A percentile compares a stretch with the other conserved stretches of the same genome.
Conservation (phyloP, 2,329 filamentous ascomycete species). For the Fusarium sp. region DNA sequence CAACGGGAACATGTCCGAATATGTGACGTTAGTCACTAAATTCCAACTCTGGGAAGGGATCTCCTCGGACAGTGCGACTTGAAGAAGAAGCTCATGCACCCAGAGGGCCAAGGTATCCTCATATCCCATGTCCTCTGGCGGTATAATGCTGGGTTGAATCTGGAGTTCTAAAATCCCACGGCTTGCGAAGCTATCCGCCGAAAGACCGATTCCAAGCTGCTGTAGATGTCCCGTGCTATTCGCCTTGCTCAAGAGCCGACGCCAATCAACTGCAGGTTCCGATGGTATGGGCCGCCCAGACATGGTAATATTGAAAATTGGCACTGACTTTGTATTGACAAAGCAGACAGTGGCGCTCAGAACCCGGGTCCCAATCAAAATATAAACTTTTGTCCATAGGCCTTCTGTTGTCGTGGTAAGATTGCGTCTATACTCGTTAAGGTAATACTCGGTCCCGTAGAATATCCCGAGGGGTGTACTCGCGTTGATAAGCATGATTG, state of each 20-base stretch:
- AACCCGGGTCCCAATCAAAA: background rate
- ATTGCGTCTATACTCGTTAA: background rate
- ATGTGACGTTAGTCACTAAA: background rate
- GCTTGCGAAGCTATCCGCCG: background rate
- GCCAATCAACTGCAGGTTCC: background rate
- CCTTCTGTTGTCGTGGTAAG: background rate
- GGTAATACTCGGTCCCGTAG: fast-evolving
- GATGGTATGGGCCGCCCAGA: background rate
- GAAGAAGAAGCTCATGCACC: background rate
- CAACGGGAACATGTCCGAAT: background rate
- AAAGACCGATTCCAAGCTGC: background rate
- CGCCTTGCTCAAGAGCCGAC: background rate
- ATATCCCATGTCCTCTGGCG: background rate
- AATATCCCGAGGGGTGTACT: background rate
- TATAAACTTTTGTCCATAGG: background rate
- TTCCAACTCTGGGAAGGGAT: background rate
- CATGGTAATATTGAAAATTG: background rate
- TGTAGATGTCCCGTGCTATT: background rate
- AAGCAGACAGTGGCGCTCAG: background rate
- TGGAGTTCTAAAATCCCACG: background rate
- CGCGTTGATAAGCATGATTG: background rate
- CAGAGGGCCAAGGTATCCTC: background rate
- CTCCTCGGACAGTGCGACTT: background rate
- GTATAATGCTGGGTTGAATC: background rate
- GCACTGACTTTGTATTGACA: background rate